Conservation (phyloP, 2,329 filamentous ascomycete species). For the Fusarium mundagurra region DNA sequence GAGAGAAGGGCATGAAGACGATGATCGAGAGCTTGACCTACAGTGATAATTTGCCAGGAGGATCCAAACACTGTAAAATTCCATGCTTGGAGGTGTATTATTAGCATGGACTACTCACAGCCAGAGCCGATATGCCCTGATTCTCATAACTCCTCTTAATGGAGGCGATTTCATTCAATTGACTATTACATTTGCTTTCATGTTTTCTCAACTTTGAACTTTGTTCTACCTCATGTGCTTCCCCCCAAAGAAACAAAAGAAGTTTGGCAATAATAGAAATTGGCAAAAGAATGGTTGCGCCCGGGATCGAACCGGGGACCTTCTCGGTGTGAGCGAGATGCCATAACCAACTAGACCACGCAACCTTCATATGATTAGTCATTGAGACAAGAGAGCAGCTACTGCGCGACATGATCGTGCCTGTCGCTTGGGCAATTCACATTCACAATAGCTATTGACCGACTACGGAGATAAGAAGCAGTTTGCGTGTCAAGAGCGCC, state of each 20-base stretch:
- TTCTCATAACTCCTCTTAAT: no score
- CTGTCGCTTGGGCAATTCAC: fast-evolving
- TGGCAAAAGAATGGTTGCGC: constrained; percentile 10
- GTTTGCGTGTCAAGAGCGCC: fast-evolving
- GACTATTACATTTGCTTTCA: not conserved
- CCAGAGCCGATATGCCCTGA: no score
- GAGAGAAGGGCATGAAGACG: not conserved
- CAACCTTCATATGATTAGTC: not conserved
- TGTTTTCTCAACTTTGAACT: no score
- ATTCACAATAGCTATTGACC: fast-evolving
- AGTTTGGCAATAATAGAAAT: fast-evolving
- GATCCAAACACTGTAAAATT: no score
- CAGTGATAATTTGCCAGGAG: not conserved
- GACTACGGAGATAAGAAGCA: fast-evolving
- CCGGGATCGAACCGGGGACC: constrained; percentile 29
- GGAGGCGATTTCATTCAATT: no score
- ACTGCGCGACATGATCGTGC: not conserved
- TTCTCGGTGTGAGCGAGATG: constrained; percentile 32
- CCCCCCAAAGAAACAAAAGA: not conserved
- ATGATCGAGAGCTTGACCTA: not conserved
- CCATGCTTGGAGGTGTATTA: not conserved
- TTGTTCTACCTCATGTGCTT: no score
- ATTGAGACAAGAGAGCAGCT: fast-evolving
- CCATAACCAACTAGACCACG: constrained; percentile 33
- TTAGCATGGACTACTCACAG: not conserved